phyloP scores from a whole-genome alignment of 1,284 basidiomycete genomes.

The Pterula multifida region DNA sequence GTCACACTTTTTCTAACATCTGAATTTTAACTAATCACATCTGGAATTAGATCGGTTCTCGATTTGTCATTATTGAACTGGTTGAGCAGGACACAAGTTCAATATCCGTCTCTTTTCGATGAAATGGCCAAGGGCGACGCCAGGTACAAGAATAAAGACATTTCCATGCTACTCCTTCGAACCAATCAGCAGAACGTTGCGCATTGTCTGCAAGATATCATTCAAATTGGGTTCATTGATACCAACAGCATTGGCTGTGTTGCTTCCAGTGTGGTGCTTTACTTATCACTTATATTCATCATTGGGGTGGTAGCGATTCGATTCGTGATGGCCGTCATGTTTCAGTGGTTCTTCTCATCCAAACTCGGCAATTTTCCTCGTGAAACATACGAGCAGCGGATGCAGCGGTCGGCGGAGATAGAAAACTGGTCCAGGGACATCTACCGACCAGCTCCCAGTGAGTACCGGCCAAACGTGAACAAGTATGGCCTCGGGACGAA shows the following conservation, averaged over 20 bases:
- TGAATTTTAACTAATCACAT: constrained; percentile 6
- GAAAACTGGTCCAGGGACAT: constrained; percentile 97
- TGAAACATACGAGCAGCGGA: constrained; percentile 92
- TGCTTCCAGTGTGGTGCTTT: constrained; percentile 89
- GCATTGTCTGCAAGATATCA: constrained; percentile 77
- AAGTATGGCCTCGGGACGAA: constrained; percentile 53
- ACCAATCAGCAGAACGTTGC: constrained; percentile 54
- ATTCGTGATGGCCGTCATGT: constrained; percentile 94
- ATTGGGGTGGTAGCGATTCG: constrained; percentile 93
- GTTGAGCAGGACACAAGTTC: constrained; percentile 70
- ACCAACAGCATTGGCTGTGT: constrained; percentile 92
- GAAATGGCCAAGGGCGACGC: constrained; percentile 60
- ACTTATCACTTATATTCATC: constrained; percentile 94
- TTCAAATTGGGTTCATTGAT: constrained; percentile 89
- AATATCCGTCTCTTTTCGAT: constrained; percentile 76
- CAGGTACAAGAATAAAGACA: constrained; percentile 73
- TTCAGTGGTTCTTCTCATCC: constrained; percentile 96
- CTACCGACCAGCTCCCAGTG: constrained; percentile 85
- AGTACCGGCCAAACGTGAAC: constrained; percentile 82
- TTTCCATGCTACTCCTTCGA: constrained; percentile 73
- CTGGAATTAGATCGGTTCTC: constrained; percentile 58
- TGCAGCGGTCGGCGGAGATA: constrained; percentile 83
- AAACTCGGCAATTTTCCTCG: constrained; percentile 86
- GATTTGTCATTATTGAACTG: constrained; percentile 79
- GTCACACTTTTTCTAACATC: constrained; percentile 21